These are phyloP conservation scores for Nelumbo lutea DNA, from an alignment of 164 flowering plant genomes.

Conservation along the genomic window DNA sequence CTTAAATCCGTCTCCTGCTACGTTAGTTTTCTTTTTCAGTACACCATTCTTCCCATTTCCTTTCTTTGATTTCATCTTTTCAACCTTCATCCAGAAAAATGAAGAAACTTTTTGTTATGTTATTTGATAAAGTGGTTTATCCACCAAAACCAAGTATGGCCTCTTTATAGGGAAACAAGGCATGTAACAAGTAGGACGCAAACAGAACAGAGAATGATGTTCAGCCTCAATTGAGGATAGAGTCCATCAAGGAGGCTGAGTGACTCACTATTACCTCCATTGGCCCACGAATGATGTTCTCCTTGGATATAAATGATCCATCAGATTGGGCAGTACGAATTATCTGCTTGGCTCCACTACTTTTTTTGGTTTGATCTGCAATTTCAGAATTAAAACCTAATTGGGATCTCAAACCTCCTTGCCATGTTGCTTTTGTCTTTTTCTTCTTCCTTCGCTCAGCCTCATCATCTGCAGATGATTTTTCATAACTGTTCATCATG, in stretches of 20 bases:
- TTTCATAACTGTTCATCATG: neutral
- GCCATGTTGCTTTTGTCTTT: constrained; percentile 28
- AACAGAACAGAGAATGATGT: neutral
- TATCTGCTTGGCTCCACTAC: constrained; percentile 27
- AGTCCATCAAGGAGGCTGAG: neutral
- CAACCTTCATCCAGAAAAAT: constrained; percentile 45
- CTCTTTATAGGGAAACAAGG: neutral
- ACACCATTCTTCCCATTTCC: constrained; percentile 35
- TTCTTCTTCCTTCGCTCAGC: constrained; percentile 68
- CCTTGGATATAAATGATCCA: constrained; percentile 37
- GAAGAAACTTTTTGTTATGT: neutral
- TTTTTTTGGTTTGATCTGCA: constrained; percentile 35
- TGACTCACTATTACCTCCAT: constrained; percentile 34
- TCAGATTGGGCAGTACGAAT: constrained; percentile 27
- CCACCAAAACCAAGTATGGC: neutral
- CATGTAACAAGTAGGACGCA: neutral
- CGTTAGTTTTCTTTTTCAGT: constrained; percentile 53
- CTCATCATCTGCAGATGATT: constrained; percentile 56
- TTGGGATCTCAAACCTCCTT: constrained; percentile 28
- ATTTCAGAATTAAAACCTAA: constrained; percentile 33
- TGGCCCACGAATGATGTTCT: constrained; percentile 24
- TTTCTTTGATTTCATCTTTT: constrained; percentile 42
- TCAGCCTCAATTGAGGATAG: neutral
- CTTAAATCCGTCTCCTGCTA: constrained; percentile 59
- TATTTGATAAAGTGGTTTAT: neutral